Conservation (phyloP, 1,284 basidiomycete species). For the Anthracocystis setariae region DNA sequence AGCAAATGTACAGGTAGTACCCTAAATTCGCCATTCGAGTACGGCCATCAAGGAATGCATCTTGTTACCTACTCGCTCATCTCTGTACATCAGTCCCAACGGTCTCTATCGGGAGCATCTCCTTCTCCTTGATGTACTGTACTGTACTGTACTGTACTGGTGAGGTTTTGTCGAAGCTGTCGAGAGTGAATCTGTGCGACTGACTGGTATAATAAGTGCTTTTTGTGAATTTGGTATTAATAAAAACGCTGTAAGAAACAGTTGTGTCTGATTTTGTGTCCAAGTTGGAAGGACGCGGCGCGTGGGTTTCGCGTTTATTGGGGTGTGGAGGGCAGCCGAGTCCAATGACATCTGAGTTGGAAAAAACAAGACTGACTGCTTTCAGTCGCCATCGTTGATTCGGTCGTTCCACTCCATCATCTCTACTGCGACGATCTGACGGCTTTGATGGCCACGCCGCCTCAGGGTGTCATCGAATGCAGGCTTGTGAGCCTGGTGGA, state of each 20-base stretch:
- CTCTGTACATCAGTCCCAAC: too few relatives aligned
- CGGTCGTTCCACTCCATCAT: neutral
- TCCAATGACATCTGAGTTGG: neutral
- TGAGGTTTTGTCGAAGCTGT: too few relatives aligned
- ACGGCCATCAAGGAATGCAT: neutral
- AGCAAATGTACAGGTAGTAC: too few relatives aligned
- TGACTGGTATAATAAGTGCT: too few relatives aligned
- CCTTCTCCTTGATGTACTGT: too few relatives aligned
- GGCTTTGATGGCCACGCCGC: neutral
- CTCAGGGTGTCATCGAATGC: neutral
- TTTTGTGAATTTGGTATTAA: too few relatives aligned
- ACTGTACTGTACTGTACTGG: too few relatives aligned
- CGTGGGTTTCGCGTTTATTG: slow-evolving; percentile 9
- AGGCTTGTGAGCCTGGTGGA: slow-evolving; percentile 6
- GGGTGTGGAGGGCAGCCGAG: slow-evolving; percentile 7
- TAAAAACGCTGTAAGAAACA: too few relatives aligned
- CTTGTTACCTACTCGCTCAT: too few relatives aligned
- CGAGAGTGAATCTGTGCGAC: too few relatives aligned
- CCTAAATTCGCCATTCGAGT: neutral
- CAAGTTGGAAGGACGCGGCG: neutral
- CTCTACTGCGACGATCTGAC: neutral
- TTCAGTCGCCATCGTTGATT: neutral
- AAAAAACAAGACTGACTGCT: neutral
- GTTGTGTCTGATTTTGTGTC: too few relatives aligned
- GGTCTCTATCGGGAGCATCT: too few relatives aligned